A percentile compares a stretch with the other conserved stretches of the same genome.
phyloP scores from a whole-genome alignment of 306 rosid genomes.

The Ceratonia siliqua region DNA sequence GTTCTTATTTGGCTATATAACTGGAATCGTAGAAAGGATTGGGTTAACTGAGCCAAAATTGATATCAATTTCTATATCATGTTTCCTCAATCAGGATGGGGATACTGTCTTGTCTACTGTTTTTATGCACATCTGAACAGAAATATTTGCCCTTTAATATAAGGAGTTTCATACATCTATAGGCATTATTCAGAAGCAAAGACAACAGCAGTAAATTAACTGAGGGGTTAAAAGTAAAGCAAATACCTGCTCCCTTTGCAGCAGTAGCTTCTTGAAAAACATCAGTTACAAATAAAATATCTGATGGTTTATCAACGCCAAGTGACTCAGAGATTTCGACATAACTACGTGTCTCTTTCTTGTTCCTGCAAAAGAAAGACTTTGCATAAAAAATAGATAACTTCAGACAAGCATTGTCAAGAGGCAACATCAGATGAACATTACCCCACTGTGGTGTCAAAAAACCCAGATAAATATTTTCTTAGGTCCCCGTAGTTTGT shows the following conservation, averaged over 20 bases:
- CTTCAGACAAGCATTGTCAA: conserved; percentile 12
- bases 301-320: conserved; percentile 81
- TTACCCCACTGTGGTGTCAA: conserved; percentile 94
- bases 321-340: conserved; percentile 72
- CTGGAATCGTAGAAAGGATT: not conserved
- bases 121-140: not conserved
- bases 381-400: conserved; percentile 20
- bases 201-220: not conserved
- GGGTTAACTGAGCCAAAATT: not conserved
- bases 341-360: conserved; percentile 76
- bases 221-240: conserved; percentile 12
- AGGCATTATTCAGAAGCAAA: not conserved
- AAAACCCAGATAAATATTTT: conserved; percentile 80
- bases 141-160: not conserved
- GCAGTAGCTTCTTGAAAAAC: conserved; percentile 87
- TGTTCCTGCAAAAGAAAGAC: conserved; percentile 61
- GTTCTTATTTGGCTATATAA: conserved; percentile 21
- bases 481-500: conserved; percentile 84
- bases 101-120: not conserved
- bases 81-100: not conserved
- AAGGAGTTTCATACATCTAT: not conserved
- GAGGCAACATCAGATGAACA: not conserved
- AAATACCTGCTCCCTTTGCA: conserved; percentile 88
- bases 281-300: conserved; percentile 82
- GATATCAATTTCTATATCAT: not conserved